These are phyloP conservation scores for Pseudomonodictys pantanalensis DNA, from an alignment of 495 filamentous ascomycete genomes.

Conservation along the genomic window DNA sequence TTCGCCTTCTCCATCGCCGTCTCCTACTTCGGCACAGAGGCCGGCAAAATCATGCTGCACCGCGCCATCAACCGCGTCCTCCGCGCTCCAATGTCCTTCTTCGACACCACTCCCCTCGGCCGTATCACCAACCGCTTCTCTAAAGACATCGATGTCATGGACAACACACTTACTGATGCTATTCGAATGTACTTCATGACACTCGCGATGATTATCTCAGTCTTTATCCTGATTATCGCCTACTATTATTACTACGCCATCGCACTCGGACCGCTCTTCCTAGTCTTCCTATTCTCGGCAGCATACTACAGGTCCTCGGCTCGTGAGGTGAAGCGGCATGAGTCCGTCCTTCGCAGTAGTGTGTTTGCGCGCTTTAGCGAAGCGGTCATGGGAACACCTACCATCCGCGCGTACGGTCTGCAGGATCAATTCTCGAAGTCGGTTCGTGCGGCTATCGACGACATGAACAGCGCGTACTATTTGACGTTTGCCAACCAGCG, in stretches of 20 bases:
- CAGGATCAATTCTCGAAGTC: slow-evolving; percentile 67
- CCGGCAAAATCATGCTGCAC: slow-evolving; percentile 79
- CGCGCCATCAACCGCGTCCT: slow-evolving; percentile 77
- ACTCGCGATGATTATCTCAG: slow-evolving; percentile 63
- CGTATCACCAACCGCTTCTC: slow-evolving; percentile 97
- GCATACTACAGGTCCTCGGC: slow-evolving; percentile 89
- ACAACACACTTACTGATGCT: slow-evolving; percentile 84
- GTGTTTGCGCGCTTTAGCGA: slow-evolving; percentile 94
- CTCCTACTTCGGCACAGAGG: slow-evolving; percentile 73
- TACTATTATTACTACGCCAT: slow-evolving; percentile 95
- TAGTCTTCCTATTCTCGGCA: slow-evolving; percentile 78
- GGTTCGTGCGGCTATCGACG: slow-evolving; percentile 69
- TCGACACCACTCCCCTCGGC: slow-evolving; percentile 95
- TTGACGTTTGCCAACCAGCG: slow-evolving; percentile 91
- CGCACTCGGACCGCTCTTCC: slow-evolving; percentile 74
- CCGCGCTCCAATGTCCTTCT: slow-evolving; percentile 93
- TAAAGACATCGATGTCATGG: slow-evolving; percentile 92
- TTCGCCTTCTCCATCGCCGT: slow-evolving; percentile 67
- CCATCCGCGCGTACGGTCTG: slow-evolving; percentile 85
- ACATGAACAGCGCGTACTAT: slow-evolving; percentile 92
- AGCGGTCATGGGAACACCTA: slow-evolving; percentile 75
- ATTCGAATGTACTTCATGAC: slow-evolving; percentile 93
- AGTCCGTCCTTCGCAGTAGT: slow-evolving; percentile 77
- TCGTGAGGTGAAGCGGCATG: slow-evolving; percentile 89
- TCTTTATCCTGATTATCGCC: slow-evolving; percentile 83